Conservation (phyloP, 148 eudicot species). For the Arbutus unedo region DNA sequence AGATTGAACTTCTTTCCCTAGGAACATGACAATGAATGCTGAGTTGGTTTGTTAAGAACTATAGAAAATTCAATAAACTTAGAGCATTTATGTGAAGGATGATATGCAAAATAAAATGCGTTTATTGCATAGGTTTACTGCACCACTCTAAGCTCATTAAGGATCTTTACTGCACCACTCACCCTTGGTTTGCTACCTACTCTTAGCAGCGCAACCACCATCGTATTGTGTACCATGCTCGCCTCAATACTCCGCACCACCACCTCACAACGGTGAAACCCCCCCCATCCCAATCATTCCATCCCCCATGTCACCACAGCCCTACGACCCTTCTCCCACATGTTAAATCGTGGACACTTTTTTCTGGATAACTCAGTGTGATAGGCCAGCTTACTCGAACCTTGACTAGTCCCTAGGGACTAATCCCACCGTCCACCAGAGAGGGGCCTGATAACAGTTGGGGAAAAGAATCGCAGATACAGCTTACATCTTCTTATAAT, state of each 20-base stretch:
- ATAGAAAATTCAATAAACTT: not conserved
- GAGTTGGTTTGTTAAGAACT: not conserved
- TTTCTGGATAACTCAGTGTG: no score
- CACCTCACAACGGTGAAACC: not conserved
- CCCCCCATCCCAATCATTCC: not conserved
- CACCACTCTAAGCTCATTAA: not conserved
- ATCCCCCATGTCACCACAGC: not conserved
- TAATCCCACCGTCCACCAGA: no score
- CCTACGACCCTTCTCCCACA: not conserved
- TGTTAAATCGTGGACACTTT: not conserved
- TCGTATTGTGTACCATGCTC: not conserved
- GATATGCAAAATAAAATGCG: not conserved
- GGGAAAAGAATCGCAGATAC: not conserved
- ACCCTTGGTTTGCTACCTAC: not conserved
- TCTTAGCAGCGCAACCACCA: not conserved
- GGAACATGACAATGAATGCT: conserved; percentile 1
- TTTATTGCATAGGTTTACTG: not conserved
- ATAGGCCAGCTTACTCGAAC: no score
- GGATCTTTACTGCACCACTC: not conserved
- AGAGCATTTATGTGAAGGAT: not conserved
- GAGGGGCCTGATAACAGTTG: no score
- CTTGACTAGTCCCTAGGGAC: no score
- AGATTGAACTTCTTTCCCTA: not conserved
- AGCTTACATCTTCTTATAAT: not conserved
- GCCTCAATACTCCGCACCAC: not conserved